phyloP scores from a whole-genome alignment of 768 basidiomycete species.

The Calocybe gangraenosa region DNA sequence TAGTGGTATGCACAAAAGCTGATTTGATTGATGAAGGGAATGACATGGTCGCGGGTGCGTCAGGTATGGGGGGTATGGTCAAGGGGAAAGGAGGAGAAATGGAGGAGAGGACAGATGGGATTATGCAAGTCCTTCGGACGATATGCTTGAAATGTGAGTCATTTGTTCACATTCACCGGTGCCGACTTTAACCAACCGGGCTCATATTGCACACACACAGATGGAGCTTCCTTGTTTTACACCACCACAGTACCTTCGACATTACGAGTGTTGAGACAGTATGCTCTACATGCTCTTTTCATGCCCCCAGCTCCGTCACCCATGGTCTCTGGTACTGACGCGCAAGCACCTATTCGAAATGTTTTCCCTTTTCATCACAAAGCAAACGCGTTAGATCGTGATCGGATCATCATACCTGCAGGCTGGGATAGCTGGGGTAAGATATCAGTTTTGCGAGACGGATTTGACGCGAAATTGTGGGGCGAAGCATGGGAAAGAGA shows the following conservation, averaged over 20 bases:
- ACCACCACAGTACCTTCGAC: conserved; percentile 80
- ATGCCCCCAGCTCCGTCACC: conserved; percentile 75
- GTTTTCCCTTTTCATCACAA: conserved; percentile 84
- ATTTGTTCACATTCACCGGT: no score
- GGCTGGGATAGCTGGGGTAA: conserved; percentile 99
- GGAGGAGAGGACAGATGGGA: conserved; percentile 93
- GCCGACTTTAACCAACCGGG: no score
- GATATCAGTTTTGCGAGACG: conserved; percentile 84
- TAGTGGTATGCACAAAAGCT: conserved; percentile 90
- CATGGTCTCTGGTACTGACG: conserved; percentile 51
- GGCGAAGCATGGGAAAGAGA: conserved; percentile 80
- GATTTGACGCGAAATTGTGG: conserved; percentile 81
- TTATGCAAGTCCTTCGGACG: conserved; percentile 93
- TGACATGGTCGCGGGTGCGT: conserved; percentile 68
- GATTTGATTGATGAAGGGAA: conserved; percentile 85
- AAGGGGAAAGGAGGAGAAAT: conserved; percentile 89
- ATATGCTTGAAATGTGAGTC: conserved; percentile 88
- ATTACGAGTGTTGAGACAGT: conserved; percentile 72
- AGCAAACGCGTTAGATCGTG: conserved; percentile 90
- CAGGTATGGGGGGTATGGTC: conserved; percentile 87
- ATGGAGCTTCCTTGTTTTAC: conserved; percentile 90
- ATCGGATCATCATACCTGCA: conserved; percentile 85
- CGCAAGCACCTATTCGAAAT: conserved; percentile 65
- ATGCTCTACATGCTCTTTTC: conserved; percentile 80
- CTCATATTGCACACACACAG: conserved; percentile 36